Percentiles rank a stretch among this genome's conserved stretches.
phyloP scores from a whole-genome alignment of 1,139 yeast species.

The Saccharomyces hybrid region DNA sequence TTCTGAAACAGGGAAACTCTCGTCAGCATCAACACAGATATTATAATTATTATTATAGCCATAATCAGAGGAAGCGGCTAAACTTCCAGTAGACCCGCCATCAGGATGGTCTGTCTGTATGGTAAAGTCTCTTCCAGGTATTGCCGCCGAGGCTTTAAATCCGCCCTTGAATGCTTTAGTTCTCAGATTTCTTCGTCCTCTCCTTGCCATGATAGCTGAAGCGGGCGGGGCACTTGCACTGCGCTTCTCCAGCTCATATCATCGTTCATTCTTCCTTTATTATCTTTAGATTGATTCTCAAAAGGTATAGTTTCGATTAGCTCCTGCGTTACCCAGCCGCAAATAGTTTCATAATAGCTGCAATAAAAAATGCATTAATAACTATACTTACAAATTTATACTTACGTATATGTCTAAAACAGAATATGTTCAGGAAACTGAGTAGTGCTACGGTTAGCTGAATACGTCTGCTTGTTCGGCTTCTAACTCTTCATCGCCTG shows the following conservation, averaged over 20 bases:
- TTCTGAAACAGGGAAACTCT: neutral
- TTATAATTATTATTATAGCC: too few relatives aligned
- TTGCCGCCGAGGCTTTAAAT: too few relatives aligned
- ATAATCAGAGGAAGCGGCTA: neutral
- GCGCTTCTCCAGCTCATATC: too few relatives aligned
- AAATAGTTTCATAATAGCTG: neutral
- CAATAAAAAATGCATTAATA: neutral
- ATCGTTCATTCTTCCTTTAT: too few relatives aligned
- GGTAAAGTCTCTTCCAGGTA: too few relatives aligned
- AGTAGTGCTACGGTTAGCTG: constrained; percentile 32
- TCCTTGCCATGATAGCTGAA: too few relatives aligned
- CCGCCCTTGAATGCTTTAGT: too few relatives aligned
- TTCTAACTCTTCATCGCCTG: constrained; percentile 48
- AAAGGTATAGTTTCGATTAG: neutral
- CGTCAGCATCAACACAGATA: too few relatives aligned
- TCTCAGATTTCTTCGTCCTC: too few relatives aligned
- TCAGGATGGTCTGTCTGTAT: neutral
- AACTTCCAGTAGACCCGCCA: neutral
- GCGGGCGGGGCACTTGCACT: too few relatives aligned
- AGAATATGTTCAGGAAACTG: neutral
- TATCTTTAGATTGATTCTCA: too few relatives aligned
- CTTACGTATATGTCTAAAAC: neutral
- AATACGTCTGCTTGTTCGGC: constrained; percentile 70
- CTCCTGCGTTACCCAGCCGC: neutral
- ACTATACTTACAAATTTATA: neutral